A percentile compares a stretch with the other conserved stretches of the same genome.
phyloP scores from a whole-genome alignment of 2,329 filamentous ascomycete species.

The Verticillium nonalfalfae region DNA sequence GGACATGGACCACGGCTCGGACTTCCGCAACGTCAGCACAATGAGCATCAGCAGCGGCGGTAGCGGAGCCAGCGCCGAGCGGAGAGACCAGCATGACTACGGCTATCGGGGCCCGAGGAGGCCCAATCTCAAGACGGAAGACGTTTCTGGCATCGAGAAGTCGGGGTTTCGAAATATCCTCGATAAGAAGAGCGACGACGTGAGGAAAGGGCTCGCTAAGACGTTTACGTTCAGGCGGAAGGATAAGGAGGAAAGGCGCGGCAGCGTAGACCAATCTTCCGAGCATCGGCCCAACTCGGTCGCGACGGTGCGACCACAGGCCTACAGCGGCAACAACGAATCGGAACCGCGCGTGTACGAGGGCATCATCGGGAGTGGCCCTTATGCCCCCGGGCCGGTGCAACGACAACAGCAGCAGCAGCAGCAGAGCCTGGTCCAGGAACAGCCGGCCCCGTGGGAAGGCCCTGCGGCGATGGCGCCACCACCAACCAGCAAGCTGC shows the following conservation, averaged over 20 bases:
- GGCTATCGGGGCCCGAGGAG: conserved; percentile 35
- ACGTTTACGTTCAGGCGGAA: conserved; percentile 44
- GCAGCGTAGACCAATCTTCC: conserved; percentile 13
- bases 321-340: background rate
- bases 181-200: conserved; percentile 50
- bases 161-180: conserved; percentile 45
- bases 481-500: conserved; percentile 14
- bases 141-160: conserved; percentile 48
- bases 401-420: conserved; percentile 11
- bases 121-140: conserved; percentile 38
- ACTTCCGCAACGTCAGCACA: conserved; percentile 10
- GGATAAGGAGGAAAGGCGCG: conserved; percentile 31
- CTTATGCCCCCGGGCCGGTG: conserved; percentile 2
- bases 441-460: conserved; percentile 5
- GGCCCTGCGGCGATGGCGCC: conserved; percentile 6
- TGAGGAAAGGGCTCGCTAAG: conserved; percentile 46
- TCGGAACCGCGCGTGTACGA: background rate
- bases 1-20: conserved; percentile 15
- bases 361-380: background rate
- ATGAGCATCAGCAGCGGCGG: conserved; percentile 29
- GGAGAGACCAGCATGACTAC: conserved; percentile 32
- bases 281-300: conserved; percentile 27
- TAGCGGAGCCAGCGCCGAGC: conserved; percentile 29
- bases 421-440: conserved; percentile 3
- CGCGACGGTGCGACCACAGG: conserved; percentile 22